Percentiles rank a stretch among this genome's conserved stretches.
Evolutionary conservation across 768 basidiomycete genomes (phyloP).

Genomic region (Austroboletus festivus): DNA sequence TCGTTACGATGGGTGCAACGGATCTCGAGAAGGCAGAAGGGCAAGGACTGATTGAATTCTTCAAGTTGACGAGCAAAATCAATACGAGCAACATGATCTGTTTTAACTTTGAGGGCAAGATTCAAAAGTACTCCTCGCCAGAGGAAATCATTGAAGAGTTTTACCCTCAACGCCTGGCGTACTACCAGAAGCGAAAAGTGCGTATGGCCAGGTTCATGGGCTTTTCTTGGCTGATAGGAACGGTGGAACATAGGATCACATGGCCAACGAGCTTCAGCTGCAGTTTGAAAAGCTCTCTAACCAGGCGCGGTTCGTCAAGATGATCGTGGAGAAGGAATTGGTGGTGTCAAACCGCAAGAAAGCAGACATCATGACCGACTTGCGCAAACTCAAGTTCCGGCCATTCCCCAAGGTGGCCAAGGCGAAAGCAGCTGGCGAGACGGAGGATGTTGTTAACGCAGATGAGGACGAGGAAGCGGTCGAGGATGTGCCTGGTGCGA

Average conservation of each 20-base stretch:
- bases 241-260: slow-evolving; percentile 63
- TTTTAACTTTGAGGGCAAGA: slow-evolving; percentile 94
- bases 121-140: slow-evolving; percentile 85
- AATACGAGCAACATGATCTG: slow-evolving; percentile 97
- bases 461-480: slow-evolving; percentile 48
- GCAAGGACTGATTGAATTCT: slow-evolving; percentile 86
- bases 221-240: not conserved
- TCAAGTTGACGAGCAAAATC: slow-evolving; percentile 84
- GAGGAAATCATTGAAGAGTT: slow-evolving; percentile 95
- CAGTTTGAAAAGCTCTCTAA: slow-evolving; percentile 85
- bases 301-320: slow-evolving; percentile 94
- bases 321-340: slow-evolving; percentile 88
- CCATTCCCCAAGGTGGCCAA: slow-evolving; percentile 81
- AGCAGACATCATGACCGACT: slow-evolving; percentile 76
- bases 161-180: slow-evolving; percentile 82
- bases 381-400: slow-evolving; percentile 82
- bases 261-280: slow-evolving; percentile 77
- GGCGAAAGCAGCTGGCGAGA: slow-evolving; percentile 65
- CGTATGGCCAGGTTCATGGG: not conserved
- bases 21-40: slow-evolving; percentile 84
- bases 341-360: slow-evolving; percentile 86
- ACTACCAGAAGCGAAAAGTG: slow-evolving; percentile 96
- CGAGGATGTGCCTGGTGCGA: slow-evolving; percentile 37
- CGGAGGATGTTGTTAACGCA: slow-evolving; percentile 53
- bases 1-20: slow-evolving; percentile 74